Conservation (phyloP, 164 flowering plant genomes). For the Vitis rotundifolia region DNA sequence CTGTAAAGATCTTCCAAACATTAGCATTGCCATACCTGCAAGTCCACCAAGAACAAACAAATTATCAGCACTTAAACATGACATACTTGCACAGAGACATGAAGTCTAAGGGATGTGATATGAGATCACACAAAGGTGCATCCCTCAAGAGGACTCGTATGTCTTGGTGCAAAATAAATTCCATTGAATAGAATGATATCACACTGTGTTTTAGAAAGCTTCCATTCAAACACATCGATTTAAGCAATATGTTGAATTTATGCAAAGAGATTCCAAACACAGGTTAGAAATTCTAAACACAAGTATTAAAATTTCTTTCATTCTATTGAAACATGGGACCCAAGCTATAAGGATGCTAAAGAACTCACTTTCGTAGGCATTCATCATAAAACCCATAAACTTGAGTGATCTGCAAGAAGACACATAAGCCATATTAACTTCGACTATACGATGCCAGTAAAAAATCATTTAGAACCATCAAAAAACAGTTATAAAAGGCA, state of each 20-base stretch:
- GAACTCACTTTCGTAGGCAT: conserved; percentile 93
- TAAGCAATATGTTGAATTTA: too few relatives aligned
- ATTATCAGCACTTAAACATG: not conserved
- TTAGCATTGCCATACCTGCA: conserved; percentile 94
- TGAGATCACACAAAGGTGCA: too few relatives aligned
- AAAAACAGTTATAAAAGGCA: not conserved
- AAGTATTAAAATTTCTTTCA: not conserved
- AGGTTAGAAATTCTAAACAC: not conserved
- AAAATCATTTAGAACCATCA: not conserved
- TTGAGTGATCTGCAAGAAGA: conserved; percentile 86
- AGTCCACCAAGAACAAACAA: conserved; percentile 6
- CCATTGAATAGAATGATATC: too few relatives aligned
- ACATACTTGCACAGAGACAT: not conserved
- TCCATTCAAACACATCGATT: too few relatives aligned
- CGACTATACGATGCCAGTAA: not conserved
- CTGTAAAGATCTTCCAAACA: conserved; percentile 95
- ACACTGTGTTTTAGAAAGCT: too few relatives aligned
- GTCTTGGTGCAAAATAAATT: too few relatives aligned
- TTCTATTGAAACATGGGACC: not conserved
- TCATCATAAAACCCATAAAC: conserved; percentile 99
- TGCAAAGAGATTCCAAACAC: too few relatives aligned
- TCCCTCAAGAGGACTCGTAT: too few relatives aligned
- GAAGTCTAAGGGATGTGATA: not conserved
- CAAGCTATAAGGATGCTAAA: conserved; percentile 9
- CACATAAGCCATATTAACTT: not conserved